Conservation (phyloP, 2,329 filamentous ascomycete genomes). For the Paracorniculantispora psalliotae region DNA sequence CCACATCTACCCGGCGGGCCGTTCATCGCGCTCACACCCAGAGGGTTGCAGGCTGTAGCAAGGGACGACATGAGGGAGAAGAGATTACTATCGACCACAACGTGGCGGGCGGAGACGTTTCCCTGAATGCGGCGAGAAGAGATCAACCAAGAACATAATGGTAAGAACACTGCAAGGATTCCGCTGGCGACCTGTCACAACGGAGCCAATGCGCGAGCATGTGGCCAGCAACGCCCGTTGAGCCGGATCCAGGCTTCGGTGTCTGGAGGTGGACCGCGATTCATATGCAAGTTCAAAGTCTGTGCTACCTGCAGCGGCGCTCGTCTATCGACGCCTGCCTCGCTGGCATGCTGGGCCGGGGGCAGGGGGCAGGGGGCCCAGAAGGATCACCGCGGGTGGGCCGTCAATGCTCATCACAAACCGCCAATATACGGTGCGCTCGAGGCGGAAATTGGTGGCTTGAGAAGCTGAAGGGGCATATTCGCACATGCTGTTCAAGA, state of each 20-base stretch:
- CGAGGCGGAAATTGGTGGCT: no score
- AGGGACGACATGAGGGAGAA: not conserved
- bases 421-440: no score
- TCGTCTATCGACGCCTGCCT: not conserved
- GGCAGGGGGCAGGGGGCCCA: not conserved
- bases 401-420: not conserved
- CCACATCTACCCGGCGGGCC: conserved; percentile 9
- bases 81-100: not conserved
- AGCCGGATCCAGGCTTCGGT: not conserved
- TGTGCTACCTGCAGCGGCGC: not conserved
- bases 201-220: not conserved
- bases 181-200: not conserved
- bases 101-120: not conserved
- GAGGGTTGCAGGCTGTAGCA: not conserved
- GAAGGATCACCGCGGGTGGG: not conserved
- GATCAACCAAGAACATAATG: not conserved
- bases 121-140: not conserved
- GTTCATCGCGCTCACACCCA: not conserved
- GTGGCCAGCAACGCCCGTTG: not conserved
- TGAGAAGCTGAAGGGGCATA: not conserved
- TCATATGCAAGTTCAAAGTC: not conserved
- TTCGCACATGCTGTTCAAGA: not conserved
- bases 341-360: not conserved
- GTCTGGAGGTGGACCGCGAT: not conserved
- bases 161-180: not conserved